Conservation (phyloP, 176 grass and related monocot species). For the Areca catechu region DNA sequence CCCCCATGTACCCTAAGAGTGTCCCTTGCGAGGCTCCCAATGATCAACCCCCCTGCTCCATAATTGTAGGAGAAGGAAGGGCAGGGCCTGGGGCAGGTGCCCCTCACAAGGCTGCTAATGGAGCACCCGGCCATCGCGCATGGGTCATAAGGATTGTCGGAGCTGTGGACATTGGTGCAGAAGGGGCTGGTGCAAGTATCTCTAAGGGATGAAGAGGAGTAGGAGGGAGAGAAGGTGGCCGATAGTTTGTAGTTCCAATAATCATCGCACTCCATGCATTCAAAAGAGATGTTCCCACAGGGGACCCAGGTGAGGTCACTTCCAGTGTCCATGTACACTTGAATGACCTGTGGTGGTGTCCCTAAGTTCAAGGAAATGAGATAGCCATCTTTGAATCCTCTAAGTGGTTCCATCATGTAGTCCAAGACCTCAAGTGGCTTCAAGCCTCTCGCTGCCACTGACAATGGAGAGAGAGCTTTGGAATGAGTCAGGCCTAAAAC, state of each 20-base stretch:
- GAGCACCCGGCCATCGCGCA: slow-evolving; percentile 27
- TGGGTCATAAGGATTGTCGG: slow-evolving; percentile 33
- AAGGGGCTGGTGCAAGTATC: slow-evolving; percentile 22
- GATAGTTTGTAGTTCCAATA: slow-evolving; percentile 5
- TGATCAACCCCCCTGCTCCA: slow-evolving; percentile 26
- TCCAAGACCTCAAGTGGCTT: slow-evolving; percentile 20
- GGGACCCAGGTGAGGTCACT: slow-evolving; percentile 52
- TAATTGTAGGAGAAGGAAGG: slow-evolving; percentile 54
- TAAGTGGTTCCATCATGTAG: slow-evolving; percentile 38
- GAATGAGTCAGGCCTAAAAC: slow-evolving; percentile 35
- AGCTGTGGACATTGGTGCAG: slow-evolving; percentile 36
- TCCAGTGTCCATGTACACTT: slow-evolving; percentile 43
- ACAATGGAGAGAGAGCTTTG: slow-evolving; percentile 23
- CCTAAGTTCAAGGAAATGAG: slow-evolving; percentile 40
- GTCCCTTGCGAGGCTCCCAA: slow-evolving; percentile 34
- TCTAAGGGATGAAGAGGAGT: slow-evolving; percentile 15
- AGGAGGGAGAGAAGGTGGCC: slow-evolving; percentile 16
- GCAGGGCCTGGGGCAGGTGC: slow-evolving; percentile 31
- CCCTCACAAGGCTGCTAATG: slow-evolving; percentile 20
- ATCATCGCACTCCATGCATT: slow-evolving; percentile 26
- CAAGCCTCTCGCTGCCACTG: slow-evolving; percentile 15
- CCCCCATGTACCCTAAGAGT: slow-evolving; percentile 25
- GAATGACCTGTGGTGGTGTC: slow-evolving; percentile 34
- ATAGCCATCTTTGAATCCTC: slow-evolving; percentile 33
- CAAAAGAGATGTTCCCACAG: slow-evolving; percentile 26